These are phyloP conservation scores for Vitis amurensis DNA, from an alignment of 164 flowering plant species.

Conservation along the genomic window DNA sequence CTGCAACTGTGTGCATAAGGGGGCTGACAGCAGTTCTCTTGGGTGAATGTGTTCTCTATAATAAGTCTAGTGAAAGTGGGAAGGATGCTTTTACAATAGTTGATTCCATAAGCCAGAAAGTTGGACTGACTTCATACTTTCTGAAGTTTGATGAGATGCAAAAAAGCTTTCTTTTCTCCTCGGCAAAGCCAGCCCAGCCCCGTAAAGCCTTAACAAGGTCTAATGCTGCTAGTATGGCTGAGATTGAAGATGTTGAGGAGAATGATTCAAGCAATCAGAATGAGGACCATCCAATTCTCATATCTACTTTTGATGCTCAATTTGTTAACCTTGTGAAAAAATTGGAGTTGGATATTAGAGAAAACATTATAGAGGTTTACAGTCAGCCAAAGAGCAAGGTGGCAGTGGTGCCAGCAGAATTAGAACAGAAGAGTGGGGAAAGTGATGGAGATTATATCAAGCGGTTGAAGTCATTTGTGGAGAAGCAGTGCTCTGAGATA, in stretches of 20 bases:
- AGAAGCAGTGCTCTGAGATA: constrained; percentile 89
- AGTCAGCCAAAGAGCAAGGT: constrained; percentile 82
- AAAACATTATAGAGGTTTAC: constrained; percentile 68
- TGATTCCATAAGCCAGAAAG: constrained; percentile 84
- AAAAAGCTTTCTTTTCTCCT: constrained; percentile 52
- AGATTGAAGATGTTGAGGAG: constrained; percentile 61
- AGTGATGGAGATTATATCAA: constrained; percentile 68
- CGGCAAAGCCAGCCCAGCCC: constrained; percentile 43
- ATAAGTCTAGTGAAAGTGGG: constrained; percentile 44
- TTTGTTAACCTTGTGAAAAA: constrained; percentile 59
- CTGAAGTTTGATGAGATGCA: constrained; percentile 84
- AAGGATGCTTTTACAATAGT: constrained; percentile 73
- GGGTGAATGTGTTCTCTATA: constrained; percentile 87
- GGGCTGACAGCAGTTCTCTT: constrained; percentile 84
- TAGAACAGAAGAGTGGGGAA: constrained; percentile 81
- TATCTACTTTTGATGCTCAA: constrained; percentile 56
- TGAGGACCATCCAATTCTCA: constrained; percentile 67
- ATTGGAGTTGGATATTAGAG: constrained; percentile 73
- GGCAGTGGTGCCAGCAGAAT: constrained; percentile 78
- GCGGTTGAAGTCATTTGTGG: constrained; percentile 73
- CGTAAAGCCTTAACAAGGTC: constrained; percentile 72
- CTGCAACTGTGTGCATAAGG: constrained; percentile 50
- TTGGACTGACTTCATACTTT: constrained; percentile 82
- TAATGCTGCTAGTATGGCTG: constrained; percentile 67
- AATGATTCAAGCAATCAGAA: constrained; percentile 35